phyloP scores from a whole-genome alignment of 2,329 filamentous ascomycete species.

The Botrytis medusae region DNA sequence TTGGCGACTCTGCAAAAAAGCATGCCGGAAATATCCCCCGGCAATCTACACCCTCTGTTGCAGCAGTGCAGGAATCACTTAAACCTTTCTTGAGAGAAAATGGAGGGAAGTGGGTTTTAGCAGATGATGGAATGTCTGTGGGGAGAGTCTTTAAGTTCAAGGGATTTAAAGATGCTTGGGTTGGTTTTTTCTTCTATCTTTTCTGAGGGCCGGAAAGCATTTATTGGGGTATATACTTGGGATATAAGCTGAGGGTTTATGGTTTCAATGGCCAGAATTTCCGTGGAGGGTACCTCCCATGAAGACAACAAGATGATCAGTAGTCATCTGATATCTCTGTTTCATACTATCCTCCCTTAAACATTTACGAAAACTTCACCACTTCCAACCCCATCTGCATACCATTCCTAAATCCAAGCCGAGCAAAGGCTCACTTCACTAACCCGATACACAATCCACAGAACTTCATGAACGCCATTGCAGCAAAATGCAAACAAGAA shows the following conservation, averaged over 20 bases:
- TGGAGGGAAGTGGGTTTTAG: constrained; percentile 51
- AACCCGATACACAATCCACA: constrained; percentile 37
- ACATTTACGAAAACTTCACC: background rate
- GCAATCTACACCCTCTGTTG: background rate
- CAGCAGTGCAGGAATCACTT: background rate
- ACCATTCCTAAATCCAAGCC: background rate
- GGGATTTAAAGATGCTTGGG: constrained; percentile 66
- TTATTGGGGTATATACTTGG: background rate
- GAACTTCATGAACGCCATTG: constrained; percentile 75
- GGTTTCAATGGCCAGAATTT: background rate
- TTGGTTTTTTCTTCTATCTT: constrained; percentile 40
- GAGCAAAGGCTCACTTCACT: background rate
- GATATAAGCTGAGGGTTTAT: background rate
- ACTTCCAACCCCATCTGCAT: background rate
- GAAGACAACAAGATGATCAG: background rate
- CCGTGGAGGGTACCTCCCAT: background rate
- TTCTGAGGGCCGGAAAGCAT: background rate
- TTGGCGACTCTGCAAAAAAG: background rate
- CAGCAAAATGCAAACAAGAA: constrained; percentile 63
- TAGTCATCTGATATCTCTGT: background rate
- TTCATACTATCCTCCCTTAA: background rate
- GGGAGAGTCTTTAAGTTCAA: constrained; percentile 64
- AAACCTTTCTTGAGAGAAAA: constrained; percentile 13
- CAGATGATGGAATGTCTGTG: constrained; percentile 52
- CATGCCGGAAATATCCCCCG: background rate